A percentile compares a stretch with the other conserved stretches of the same genome.
Evolutionary conservation across 2,329 filamentous ascomycete species (phyloP).

Genomic region (Macrophomina pseudophaseolina): DNA sequence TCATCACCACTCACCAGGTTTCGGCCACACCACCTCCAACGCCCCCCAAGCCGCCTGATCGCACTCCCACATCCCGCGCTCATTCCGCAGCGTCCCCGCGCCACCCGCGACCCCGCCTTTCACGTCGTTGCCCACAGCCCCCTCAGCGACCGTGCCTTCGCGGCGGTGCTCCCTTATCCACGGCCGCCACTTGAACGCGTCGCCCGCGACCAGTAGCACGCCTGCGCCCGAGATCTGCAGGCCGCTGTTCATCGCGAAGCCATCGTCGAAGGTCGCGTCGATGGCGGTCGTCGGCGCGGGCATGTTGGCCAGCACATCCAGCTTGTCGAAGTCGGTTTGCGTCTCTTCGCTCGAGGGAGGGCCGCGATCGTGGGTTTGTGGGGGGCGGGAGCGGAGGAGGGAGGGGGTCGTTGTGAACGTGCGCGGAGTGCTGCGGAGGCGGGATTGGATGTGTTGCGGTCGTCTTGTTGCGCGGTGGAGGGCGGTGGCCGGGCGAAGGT

Average conservation of each 20-base stretch:
- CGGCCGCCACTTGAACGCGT: slow-evolving; percentile 87
- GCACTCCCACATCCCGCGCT: slow-evolving; percentile 82
- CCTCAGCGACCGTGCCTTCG: slow-evolving; percentile 45
- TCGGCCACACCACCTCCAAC: slow-evolving; percentile 80
- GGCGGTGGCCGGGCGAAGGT: background rate
- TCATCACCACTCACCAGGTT: slow-evolving; percentile 70
- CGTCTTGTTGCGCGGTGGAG: background rate
- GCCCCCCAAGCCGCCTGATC: slow-evolving; percentile 73
- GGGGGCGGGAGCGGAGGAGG: slow-evolving; percentile 36
- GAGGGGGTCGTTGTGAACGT: background rate
- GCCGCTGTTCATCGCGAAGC: slow-evolving; percentile 86
- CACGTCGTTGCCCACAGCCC: slow-evolving; percentile 41
- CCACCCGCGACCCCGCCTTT: background rate
- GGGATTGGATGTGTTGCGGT: background rate
- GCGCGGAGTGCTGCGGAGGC: background rate
- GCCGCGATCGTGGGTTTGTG: slow-evolving; percentile 62
- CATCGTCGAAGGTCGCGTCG: slow-evolving; percentile 79
- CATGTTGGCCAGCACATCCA: slow-evolving; percentile 79
- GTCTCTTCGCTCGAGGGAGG: slow-evolving; percentile 66
- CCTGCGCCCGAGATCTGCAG: slow-evolving; percentile 71
- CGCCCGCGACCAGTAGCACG: slow-evolving; percentile 79
- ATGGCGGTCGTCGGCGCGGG: slow-evolving; percentile 81
- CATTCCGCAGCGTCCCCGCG: slow-evolving; percentile 64
- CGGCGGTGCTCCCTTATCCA: slow-evolving; percentile 62
- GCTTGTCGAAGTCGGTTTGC: slow-evolving; percentile 72